Base-by-base conservation (phyloP, 1,284 basidiomycete species). In the Cryptococcus sp. region DNA sequence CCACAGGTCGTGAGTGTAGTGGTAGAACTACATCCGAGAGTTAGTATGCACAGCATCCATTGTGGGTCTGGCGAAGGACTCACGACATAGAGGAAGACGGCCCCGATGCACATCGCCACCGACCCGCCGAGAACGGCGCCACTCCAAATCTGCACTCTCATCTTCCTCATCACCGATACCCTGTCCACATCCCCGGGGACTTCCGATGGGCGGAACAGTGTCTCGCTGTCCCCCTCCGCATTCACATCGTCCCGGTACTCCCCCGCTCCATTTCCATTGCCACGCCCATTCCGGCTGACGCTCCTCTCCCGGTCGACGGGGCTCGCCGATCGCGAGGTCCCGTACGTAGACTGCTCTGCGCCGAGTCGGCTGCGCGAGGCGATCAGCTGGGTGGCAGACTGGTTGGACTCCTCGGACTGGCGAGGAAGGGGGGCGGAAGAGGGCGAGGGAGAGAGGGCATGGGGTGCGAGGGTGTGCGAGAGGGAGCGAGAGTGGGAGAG, bases 41-140 rank as follows among this genome's bases (percentile, higher is more conserved):
- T 38, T 8, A 44, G 16, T 43, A 2, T n/a, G 15, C 11, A 18
- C 8, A 6, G 18, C 18, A 44, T 21, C 18, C 18, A 13, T 11
- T n/a, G 21, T 12, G 23, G 16, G 43, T 28, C 21, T 15, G 33
- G 9, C 16, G 12, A 47, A 6, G 37, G 4, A 67, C 75, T 56
- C 53, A 76, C 74, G 20, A 79, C 71, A n/a, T 73, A 77, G 61
- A 79, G 72, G 66, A 78, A 79, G 40, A 71, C 67, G 1, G 70
- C 77, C n/a, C 77, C 79, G 53, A 94, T 85, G 24, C 84, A 80
- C 37, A 88, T 72, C 2, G 91, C 87, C 40, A 88, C 78, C 59
- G 87, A 75, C 15, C 93, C 78, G 18, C 91, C 91, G 36, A 84
- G 63, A 6, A 78, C 77, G 1, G 87, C 83, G 15, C 91, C 91